Conservation (phyloP, 2,329 filamentous ascomycete species). For the Thielaviopsis populi region DNA sequence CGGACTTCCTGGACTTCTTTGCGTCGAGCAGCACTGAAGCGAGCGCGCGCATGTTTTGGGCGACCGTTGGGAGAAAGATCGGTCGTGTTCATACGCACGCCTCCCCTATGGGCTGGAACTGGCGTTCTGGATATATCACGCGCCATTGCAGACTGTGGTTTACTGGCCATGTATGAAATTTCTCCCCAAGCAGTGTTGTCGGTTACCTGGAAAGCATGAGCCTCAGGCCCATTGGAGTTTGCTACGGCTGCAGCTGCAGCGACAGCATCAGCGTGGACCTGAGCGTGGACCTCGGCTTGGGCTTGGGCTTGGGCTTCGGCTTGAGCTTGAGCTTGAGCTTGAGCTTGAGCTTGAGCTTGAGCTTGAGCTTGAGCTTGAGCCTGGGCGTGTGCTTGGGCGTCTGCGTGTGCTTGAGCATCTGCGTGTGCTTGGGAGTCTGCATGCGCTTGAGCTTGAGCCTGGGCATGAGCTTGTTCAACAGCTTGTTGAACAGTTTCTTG, state of each 20-base stretch:
- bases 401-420: neutral
- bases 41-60: constrained; percentile 38
- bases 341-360: constrained; percentile 12
- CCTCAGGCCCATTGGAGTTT: constrained; percentile 19
- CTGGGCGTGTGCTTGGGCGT: constrained; percentile 11
- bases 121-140: constrained; percentile 20
- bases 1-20: constrained; percentile 51
- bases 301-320: constrained; percentile 11
- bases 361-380: constrained; percentile 11
- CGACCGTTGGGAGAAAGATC: constrained; percentile 31
- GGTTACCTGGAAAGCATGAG: constrained; percentile 19
- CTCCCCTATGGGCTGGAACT: constrained; percentile 29
- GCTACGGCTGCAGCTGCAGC: constrained; percentile 23
- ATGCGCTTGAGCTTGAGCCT: constrained; percentile 12
- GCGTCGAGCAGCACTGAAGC: constrained; percentile 42
- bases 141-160: constrained; percentile 10
- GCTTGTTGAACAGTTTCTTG: neutral
- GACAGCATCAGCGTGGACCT: constrained; percentile 19
- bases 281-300: neutral
- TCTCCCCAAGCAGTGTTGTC: constrained; percentile 32
- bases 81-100: constrained; percentile 38
- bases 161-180: constrained; percentile 34
- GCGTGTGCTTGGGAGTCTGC: constrained; percentile 17
- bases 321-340: constrained; percentile 11
- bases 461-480: constrained; percentile 4